Conservation (phyloP, 2,329 filamentous ascomycete genomes). For the Trichoderma polysporum region DNA sequence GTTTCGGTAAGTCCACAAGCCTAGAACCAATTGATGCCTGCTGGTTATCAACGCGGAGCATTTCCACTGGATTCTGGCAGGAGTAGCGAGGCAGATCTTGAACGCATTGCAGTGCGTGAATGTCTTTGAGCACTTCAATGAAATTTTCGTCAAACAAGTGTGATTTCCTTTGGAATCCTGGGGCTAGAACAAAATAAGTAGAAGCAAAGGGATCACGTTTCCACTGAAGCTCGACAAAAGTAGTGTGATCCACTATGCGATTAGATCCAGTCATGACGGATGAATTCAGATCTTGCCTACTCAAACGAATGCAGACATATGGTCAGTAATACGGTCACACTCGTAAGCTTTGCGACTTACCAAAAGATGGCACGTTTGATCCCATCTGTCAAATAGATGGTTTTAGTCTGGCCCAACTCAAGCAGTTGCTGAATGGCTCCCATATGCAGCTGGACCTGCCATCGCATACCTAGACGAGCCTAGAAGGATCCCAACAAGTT, state of each 20-base stretch:
- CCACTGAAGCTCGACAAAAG: not conserved
- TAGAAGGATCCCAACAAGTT: not conserved
- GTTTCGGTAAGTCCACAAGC: not conserved
- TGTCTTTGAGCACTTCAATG: not conserved
- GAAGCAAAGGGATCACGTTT: not conserved
- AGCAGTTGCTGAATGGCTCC: not conserved
- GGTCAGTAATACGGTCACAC: not conserved
- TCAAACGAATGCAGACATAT: not conserved
- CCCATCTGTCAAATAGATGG: not conserved
- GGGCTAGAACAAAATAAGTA: not conserved
- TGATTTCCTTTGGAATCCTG: not conserved
- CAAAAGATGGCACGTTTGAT: not conserved
- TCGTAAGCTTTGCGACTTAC: not conserved
- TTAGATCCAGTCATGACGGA: not conserved
- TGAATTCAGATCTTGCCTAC: not conserved
- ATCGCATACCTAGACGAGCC: not conserved
- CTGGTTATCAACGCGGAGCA: slow-evolving; percentile 1
- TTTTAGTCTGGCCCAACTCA: not conserved
- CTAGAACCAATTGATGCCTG: not conserved
- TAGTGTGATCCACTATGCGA: not conserved
- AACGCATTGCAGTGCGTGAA: not conserved
- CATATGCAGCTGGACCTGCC: not conserved
- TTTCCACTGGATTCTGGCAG: not conserved
- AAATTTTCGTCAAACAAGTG: not conserved
- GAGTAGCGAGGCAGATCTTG: not conserved